Base-by-base conservation (phyloP, 352 stramenopile species). In the Peronospora tabacina region DNA sequence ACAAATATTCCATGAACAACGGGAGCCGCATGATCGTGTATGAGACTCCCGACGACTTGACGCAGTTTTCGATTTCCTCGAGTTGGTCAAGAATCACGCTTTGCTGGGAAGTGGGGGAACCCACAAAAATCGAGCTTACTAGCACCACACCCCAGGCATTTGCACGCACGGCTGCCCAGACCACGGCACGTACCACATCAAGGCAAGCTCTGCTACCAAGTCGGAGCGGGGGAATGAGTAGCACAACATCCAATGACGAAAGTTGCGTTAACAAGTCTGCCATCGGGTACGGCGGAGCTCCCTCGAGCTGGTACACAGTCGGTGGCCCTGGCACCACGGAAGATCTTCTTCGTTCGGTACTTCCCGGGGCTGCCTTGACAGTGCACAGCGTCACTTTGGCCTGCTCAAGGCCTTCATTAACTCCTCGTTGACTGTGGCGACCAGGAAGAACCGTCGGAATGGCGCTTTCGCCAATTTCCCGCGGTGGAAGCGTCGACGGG, bases 1-100 rank as follows among this genome's bases (percentile, higher is more conserved):
- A 33, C 29, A 90, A 87, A 50, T 88, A 90, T 60, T 90, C 80
- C 64, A 88, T 86, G 22, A 90, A 85, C 26, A 90, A 30, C 28
- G 80, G 80, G 13, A 90, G 52, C 0, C 80, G 71, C 37, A 88
- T 38, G 44, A 88, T 82, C 37, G 61, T 66, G 37, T 75, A 84
- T 32, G 75, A 53, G 39, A 87, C 62, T 0, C 70, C 74, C 16
- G 75, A 82, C 5, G 44, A 63, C 49, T 85, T 81, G 15, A 90
- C 51, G 20, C 68, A 73, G 38, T 58, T 58, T 35, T 90, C 80
- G 47, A 88, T 78, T 37, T 80, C 72, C 34, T 70, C 65, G 38
- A 88, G 61, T 46, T 79, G 64, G 26, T 85, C 78, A 16, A 85
- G 49, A 15, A 63, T 65, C 6, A 45, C 47, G 47, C 49, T 64